Base-by-base conservation (phyloP, 768 basidiomycete genomes). In the Tubosaeta sp. region DNA sequence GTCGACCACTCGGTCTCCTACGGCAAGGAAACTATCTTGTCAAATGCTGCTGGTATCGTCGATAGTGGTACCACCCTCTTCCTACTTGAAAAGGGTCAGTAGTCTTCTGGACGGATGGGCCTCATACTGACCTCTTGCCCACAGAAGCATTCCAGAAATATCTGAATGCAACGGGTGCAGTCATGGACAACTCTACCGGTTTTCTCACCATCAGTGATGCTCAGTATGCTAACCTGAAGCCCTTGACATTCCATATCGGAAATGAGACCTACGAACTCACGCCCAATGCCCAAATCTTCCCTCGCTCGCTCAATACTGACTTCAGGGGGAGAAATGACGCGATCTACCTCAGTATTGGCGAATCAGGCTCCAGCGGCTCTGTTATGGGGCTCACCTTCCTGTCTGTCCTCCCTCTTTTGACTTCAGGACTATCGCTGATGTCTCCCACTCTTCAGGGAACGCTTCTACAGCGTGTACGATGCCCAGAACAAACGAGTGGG, bases 41-140 rank as follows among this genome's bases (percentile, higher is more conserved):
- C 51, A 12, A 35, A 16, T 4, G 51, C 51, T 19, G 56, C 68
- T 41, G 68, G 68, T 27, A 64, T 69, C 31, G 59, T 69, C 13
- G 68, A 68, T 55, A 66, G 65, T 6, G 66, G 65, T 25, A 62
- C 59, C 38, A 64, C 60, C 16, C 54, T 65, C n/a, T 46, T 59
- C 22, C 48, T 59, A 10, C 31, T 64, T 3, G 59, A 59, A 11
- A 48, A 57, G 5, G 46, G 63, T 61, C 32, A 46, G 53, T 39
- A 11, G 22, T 3, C 2, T n/a, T 6, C 12, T 7, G 25, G 43
- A 22, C 25, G 4, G 19, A 29, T 6, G 4, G 17, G 12, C 27
- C 10, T 5, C 7, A 7, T 14, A 4, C 43, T 19, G 14, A 16
- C n/a, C 41, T 25, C 41, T 25, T 41, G 13, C 25, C n/a, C 10